A percentile compares a stretch with the other conserved stretches of the same genome.
Evolutionary conservation across 2,329 filamentous ascomycete species (phyloP).

Genomic region (Fusarium transvaalense): DNA sequence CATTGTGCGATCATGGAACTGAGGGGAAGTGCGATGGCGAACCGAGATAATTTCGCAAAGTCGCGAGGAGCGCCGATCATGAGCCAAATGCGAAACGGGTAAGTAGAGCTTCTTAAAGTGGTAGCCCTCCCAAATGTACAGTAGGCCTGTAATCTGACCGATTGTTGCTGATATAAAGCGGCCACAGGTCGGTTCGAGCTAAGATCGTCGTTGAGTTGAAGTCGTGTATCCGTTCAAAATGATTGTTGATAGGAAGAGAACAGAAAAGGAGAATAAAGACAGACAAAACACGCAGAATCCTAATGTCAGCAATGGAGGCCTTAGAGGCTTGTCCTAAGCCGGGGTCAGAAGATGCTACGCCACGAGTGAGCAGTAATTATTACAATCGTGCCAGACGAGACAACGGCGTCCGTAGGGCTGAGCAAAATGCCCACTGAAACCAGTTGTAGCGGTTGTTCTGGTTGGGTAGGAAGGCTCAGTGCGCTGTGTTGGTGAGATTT

Average conservation of each 20-base stretch:
- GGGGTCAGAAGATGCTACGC: constrained; percentile 46
- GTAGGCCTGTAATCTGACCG: constrained; percentile 5
- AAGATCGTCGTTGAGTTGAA: constrained; percentile 9
- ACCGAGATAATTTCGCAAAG: constrained; percentile 17
- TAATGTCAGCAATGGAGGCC: constrained; percentile 48
- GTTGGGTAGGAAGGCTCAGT: constrained; percentile 31
- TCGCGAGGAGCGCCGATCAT: constrained; percentile 29
- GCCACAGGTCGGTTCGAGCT: constrained; percentile 15
- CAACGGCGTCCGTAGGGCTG: constrained; percentile 44
- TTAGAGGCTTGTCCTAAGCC: constrained; percentile 37
- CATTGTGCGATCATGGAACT: constrained; percentile 41
- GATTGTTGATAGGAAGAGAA: constrained; percentile 9
- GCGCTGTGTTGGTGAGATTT: constrained; percentile 28
- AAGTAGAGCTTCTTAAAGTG: constrained; percentile 14
- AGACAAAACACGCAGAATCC: constrained; percentile 30
- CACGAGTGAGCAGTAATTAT: constrained; percentile 43
- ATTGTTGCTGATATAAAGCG: constrained; percentile 6
- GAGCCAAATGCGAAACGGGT: constrained; percentile 18
- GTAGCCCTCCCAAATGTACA: constrained; percentile 18
- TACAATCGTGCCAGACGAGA: constrained; percentile 33
- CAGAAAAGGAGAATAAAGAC: constrained; percentile 24
- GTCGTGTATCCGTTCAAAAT: constrained; percentile 13
- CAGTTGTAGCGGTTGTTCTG: constrained; percentile 27
- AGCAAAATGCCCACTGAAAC: constrained; percentile 42
- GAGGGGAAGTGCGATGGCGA: constrained; percentile 25